phyloP scores from a whole-genome alignment of 2,329 filamentous ascomycete species.

The Zasmidium citrigriseum region DNA sequence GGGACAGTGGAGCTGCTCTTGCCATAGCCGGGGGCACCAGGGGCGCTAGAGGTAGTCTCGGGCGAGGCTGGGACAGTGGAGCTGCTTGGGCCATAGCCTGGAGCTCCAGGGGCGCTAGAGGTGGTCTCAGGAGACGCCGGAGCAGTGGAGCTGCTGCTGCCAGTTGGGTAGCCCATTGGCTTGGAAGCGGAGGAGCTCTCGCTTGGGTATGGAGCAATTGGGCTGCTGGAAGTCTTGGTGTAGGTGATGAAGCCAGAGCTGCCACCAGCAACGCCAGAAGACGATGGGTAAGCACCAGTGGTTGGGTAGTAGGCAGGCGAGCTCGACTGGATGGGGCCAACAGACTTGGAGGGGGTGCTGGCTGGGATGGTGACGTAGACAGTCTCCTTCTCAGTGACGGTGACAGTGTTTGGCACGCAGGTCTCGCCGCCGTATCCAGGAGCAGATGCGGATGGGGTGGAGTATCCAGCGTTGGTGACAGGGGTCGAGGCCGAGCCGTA shows the following conservation, averaged over 20 bases:
- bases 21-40: constrained; percentile 4
- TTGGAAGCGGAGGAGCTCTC: constrained; percentile 1
- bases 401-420: constrained; percentile 34
- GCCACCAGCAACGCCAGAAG: constrained; percentile 11
- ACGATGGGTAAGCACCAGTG: constrained; percentile 7
- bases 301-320: constrained; percentile 23
- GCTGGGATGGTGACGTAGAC: constrained; percentile 30
- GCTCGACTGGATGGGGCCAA: constrained; percentile 26
- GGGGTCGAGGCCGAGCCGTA: constrained; percentile 15
- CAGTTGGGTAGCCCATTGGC: neutral
- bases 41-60: neutral
- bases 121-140: neutral
- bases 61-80: neutral
- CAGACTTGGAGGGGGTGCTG: constrained; percentile 12
- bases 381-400: constrained; percentile 37
- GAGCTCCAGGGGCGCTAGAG: neutral
- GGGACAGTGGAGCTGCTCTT: constrained; percentile 10
- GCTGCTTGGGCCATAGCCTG: constrained; percentile 13
- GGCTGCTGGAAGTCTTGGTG: constrained; percentile 11
- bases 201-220: constrained; percentile 10
- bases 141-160: neutral
- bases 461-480: constrained; percentile 2
- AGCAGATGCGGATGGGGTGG: neutral
- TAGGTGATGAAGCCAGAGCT: constrained; percentile 18
- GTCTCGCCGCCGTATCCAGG: constrained; percentile 17